phyloP scores from a whole-genome alignment of 441 rosid genomes.

The Euphorbia celastroides region DNA sequence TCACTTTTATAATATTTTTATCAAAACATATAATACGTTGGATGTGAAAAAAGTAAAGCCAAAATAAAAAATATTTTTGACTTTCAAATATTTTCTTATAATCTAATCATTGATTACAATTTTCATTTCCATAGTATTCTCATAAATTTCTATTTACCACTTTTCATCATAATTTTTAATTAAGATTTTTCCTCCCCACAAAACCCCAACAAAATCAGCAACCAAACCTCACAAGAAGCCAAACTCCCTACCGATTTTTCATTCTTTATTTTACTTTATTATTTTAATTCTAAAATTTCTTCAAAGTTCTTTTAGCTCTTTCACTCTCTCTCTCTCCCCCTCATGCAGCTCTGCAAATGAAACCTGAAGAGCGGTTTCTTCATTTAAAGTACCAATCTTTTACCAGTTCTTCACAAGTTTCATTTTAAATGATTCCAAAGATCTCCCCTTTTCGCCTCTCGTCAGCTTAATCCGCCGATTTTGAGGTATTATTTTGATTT shows the following conservation, averaged over 20 bases:
- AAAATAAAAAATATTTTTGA: not conserved
- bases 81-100: not conserved
- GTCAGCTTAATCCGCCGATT: slow-evolving; percentile 15
- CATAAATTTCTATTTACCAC: not conserved
- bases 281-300: not conserved
- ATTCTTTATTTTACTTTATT: not conserved
- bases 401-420: slow-evolving; percentile 12
- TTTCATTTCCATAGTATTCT: not conserved
- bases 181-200: slow-evolving; percentile 12
- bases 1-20: no score
- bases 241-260: slow-evolving; percentile 24
- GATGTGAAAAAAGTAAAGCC: no score
- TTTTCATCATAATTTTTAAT: slow-evolving; percentile 15
- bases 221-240: slow-evolving; percentile 19
- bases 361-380: slow-evolving; percentile 18
- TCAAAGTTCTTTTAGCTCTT: slow-evolving; percentile 16
- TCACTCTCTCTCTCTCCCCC: slow-evolving; percentile 20
- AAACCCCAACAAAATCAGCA: slow-evolving; percentile 39
- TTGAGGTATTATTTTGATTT: slow-evolving; percentile 27
- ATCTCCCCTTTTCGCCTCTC: slow-evolving; percentile 28
- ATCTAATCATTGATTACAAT: slow-evolving; percentile 12
- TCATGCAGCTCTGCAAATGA: slow-evolving; percentile 26
- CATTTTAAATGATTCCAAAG: slow-evolving; percentile 22
- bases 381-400: slow-evolving; percentile 25
- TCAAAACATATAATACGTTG: no score